Evolutionary conservation across 2,329 filamentous ascomycete genomes (phyloP).

Genomic region (Ophiocordyceps camponoti-saundersi): DNA sequence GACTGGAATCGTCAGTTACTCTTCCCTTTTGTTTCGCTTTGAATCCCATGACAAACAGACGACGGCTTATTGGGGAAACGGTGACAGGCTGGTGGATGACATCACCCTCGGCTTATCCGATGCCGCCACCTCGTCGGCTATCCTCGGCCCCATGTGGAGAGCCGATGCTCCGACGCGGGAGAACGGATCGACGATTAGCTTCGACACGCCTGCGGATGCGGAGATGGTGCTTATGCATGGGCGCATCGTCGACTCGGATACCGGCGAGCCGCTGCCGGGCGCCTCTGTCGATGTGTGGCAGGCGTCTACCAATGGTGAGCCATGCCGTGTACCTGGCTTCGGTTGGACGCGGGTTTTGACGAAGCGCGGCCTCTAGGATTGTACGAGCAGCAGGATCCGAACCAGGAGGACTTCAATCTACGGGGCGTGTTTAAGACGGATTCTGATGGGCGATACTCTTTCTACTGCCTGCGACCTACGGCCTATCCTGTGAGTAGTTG

Average conservation of each 20-base stretch:
- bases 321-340: neutral
- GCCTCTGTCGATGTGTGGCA: slow-evolving; percentile 67
- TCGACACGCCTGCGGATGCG: slow-evolving; percentile 26
- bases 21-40: neutral
- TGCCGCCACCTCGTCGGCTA: slow-evolving; percentile 53
- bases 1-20: slow-evolving; percentile 45
- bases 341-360: neutral
- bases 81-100: slow-evolving; percentile 52
- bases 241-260: slow-evolving; percentile 32
- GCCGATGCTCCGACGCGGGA: slow-evolving; percentile 50
- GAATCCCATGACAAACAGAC: too few relatives aligned
- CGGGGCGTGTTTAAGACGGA: slow-evolving; percentile 57
- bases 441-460: slow-evolving; percentile 42
- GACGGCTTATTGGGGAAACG: neutral
- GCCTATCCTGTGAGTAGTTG: slow-evolving; percentile 25
- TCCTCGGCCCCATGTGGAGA: slow-evolving; percentile 76
- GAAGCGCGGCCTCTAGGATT: slow-evolving; percentile 13
- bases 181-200: slow-evolving; percentile 53
- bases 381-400: slow-evolving; percentile 58
- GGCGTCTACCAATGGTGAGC: slow-evolving; percentile 50
- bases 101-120: slow-evolving; percentile 48
- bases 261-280: slow-evolving; percentile 44
- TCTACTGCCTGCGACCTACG: slow-evolving; percentile 44
- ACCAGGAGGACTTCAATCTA: slow-evolving; percentile 57
- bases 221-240: slow-evolving; percentile 50